These are phyloP conservation scores for Pleurotus giganteus DNA, from an alignment of 768 basidiomycete species.

Conservation along the genomic window DNA sequence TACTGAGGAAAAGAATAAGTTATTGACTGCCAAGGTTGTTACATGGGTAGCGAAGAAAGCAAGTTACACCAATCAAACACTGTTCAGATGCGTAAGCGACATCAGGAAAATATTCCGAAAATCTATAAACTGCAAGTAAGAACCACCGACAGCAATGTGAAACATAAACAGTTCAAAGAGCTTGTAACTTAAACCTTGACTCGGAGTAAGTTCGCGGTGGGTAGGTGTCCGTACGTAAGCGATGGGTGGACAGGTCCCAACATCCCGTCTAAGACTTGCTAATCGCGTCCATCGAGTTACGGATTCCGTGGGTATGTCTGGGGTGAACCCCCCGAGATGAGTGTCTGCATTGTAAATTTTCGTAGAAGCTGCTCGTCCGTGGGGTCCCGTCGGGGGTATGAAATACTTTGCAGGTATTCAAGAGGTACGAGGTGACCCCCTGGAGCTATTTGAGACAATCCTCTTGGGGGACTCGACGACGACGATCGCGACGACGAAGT, in stretches of 20 bases:
- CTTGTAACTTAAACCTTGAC: constrained; percentile 3
- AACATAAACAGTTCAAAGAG: background rate
- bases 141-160: constrained; percentile 3
- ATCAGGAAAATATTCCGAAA: background rate
- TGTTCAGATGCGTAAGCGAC: background rate
- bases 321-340: background rate
- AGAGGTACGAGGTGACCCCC: constrained; percentile 55
- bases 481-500: constrained; percentile 30
- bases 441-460: constrained; percentile 19
- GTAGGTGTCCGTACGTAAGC: background rate
- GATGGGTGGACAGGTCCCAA: background rate
- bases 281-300: background rate
- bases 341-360: constrained; percentile 42
- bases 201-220: constrained; percentile 8
- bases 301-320: constrained; percentile 6
- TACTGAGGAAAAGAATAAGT: constrained; percentile 4
- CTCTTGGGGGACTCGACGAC: constrained; percentile 34
- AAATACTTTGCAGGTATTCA: constrained; percentile 54
- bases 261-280: background rate
- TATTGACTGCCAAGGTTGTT: constrained; percentile 3
- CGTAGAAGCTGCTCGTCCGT: constrained; percentile 63
- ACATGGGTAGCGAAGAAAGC: background rate
- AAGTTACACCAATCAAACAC: background rate
- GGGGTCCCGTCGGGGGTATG: constrained; percentile 58
- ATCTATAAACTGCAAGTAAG: constrained; percentile 1